Base-by-base conservation (phyloP, 768 basidiomycete genomes). In the Kwoniella sp. region DNA sequence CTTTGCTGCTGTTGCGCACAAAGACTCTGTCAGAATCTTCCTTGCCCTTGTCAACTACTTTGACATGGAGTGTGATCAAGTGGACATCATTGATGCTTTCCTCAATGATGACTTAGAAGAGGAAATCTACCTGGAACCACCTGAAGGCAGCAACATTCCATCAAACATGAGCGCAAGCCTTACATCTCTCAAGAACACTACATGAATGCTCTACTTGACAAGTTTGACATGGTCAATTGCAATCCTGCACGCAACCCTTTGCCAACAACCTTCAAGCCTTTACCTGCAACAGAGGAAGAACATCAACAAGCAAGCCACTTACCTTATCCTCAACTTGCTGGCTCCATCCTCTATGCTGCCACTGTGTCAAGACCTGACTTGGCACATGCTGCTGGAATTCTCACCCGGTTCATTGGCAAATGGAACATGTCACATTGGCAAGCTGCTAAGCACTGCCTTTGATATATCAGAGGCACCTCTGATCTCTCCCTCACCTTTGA, bases 381-480 rank as follows among this genome's bases (percentile, higher is more conserved):
- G 10, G 53, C 25, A 5, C 59, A 47, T 36, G 57, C 48, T 1
- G 46, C 57, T 33, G 47, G 48, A 48, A 26, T 68, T 15, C 30
- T 57, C 12, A 49, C 48, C 21, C 40, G 67, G 8, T 54, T 30
- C 22, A 30, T 55, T 37, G 62, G 65, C 55, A 67, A 58, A 36
- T 62, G 65, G 65, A 58, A 47, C 12, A 51, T 55, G 26, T 19
- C 36, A 9, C 72, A 71, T 40, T 67, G 63, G 51, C 33, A 60
- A 54, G 67, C 67, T 17, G 68, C 58, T 22, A 60, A 61, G 47
- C 57, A 64, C 25, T 54, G 66, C 7, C 57, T 76, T 12, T n/a
- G 56, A 27, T 74, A 77, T 53, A 47, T 74, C 33, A 64, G 58
- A 33, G 62, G 64, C 15, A 77, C 68, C 3, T 29, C 47, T 12